These are phyloP conservation scores for Neurospora sp. DNA, from an alignment of 495 filamentous ascomycete genomes.

Conservation along the genomic window DNA sequence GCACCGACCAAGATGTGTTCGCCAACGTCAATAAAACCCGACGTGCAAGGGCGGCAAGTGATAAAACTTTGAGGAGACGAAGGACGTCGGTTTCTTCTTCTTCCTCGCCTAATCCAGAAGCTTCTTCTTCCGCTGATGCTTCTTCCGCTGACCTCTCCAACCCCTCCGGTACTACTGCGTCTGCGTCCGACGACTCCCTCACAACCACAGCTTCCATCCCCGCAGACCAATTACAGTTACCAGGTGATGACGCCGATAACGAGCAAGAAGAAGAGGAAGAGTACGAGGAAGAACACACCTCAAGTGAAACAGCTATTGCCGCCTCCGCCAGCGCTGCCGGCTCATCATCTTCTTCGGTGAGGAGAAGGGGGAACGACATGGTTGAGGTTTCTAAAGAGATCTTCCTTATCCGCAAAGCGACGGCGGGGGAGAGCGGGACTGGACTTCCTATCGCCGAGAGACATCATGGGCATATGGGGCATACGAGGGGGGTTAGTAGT, in stretches of 20 bases:
- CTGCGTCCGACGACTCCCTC: neutral
- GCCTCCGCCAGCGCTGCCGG: neutral
- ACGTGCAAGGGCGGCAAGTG: neutral
- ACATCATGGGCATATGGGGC: neutral
- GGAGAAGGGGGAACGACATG: neutral
- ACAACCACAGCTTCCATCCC: neutral
- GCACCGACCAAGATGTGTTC: neutral
- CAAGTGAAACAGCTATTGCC: neutral
- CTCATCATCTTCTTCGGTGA: neutral
- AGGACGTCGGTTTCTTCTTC: neutral
- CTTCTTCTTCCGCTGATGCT: neutral
- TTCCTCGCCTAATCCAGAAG: neutral
- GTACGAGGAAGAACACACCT: neutral
- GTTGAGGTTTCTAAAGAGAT: constrained; percentile 51
- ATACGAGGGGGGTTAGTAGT: neutral
- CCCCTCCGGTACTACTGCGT: neutral
- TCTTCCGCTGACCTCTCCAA: neutral
- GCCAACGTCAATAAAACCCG: neutral
- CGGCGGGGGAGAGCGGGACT: neutral
- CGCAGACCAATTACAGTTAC: neutral
- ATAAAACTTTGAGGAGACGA: neutral
- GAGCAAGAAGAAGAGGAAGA: neutral
- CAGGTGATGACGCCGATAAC: neutral
- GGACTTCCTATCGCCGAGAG: neutral
- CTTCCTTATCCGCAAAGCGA: constrained; percentile 65